Percentiles rank a stretch among this genome's conserved stretches.
These are phyloP conservation scores for Trichophyton schoenleinii DNA, from an alignment of 2,329 filamentous ascomycete genomes.

Conservation along the genomic window DNA sequence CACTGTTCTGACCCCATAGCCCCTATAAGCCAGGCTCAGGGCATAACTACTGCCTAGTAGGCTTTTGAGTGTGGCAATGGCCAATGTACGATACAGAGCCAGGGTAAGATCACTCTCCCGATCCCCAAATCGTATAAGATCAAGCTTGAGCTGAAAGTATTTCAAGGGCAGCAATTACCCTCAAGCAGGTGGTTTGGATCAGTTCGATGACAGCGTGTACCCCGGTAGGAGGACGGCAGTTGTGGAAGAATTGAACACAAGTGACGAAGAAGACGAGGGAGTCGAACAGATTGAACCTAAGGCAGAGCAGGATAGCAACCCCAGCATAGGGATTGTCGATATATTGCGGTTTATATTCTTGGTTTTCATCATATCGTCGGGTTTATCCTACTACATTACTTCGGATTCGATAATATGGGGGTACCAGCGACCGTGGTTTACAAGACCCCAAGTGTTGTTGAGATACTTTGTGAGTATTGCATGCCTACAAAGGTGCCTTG, in stretches of 20 bases:
- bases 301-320: conserved; percentile 6
- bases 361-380: conserved; percentile 19
- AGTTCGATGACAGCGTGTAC: not conserved
- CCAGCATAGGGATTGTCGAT: conserved; percentile 12
- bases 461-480: conserved; percentile 44
- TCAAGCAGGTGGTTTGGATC: not conserved
- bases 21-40: no score
- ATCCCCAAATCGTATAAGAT: not conserved
- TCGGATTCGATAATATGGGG: conserved; percentile 59
- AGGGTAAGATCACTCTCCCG: not conserved
- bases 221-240: not conserved
- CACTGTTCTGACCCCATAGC: no score
- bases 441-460: conserved; percentile 45
- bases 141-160: not conserved
- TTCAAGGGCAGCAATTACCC: not conserved
- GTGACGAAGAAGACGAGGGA: not conserved
- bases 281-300: not conserved
- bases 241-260: conserved; percentile 1
- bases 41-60: not conserved
- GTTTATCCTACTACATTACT: conserved; percentile 64
- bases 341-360: conserved; percentile 12
- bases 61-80: not conserved
- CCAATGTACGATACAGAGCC: not conserved
- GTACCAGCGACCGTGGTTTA: conserved; percentile 49
- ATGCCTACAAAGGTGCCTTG: not conserved